phyloP scores from a whole-genome alignment of 192 early-diverging fungal species.

The Rhizophagus clarus region DNA sequence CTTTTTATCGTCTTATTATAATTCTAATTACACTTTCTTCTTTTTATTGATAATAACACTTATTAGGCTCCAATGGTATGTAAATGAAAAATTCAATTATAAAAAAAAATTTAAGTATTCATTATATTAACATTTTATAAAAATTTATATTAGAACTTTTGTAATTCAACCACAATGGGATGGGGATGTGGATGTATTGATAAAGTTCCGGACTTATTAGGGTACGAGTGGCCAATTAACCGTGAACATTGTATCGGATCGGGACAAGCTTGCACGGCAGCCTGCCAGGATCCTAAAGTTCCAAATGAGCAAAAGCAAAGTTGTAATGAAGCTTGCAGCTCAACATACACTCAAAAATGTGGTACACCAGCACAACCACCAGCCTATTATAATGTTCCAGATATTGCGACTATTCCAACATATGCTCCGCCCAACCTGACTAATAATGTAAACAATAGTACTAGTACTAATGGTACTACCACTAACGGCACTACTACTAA shows the following conservation, averaged over 20 bases:
- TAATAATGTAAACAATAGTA: neutral
- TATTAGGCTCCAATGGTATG: conserved; percentile 21
- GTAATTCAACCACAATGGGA: conserved; percentile 54
- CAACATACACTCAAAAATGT: neutral
- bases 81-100: neutral
- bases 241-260: conserved; percentile 7
- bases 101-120: neutral
- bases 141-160: conserved; percentile 45
- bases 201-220: conserved; percentile 42
- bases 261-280: neutral
- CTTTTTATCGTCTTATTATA: neutral
- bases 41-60: too few species aligned
- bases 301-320: neutral
- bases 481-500: neutral
- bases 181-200: conserved; percentile 56
- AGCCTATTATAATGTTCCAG: conserved; percentile 10
- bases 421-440: conserved; percentile 3
- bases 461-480: neutral
- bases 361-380: conserved; percentile 8
- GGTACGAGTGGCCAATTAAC: conserved; percentile 18
- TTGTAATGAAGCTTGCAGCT: neutral
- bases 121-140: neutral
- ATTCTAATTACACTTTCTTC: neutral
- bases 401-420: neutral
- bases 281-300: neutral